phyloP scores from a whole-genome alignment of 129 eudicot species.

The Flaveria bidentis region DNA sequence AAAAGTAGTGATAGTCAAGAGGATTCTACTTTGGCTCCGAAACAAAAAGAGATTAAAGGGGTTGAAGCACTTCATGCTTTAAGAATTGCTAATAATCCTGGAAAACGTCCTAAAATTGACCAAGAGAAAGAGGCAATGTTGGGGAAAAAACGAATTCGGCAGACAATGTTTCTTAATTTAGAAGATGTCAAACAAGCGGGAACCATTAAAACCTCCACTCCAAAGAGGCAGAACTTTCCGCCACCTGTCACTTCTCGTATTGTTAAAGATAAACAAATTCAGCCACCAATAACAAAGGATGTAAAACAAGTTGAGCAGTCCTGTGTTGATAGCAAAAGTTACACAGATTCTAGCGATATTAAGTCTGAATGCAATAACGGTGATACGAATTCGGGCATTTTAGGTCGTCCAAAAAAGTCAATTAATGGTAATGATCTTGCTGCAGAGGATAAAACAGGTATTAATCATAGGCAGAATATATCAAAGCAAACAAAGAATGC shows the following conservation, averaged over 20 bases:
- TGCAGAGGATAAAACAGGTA: conserved; percentile 46
- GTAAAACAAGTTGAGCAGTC: conserved; percentile 50
- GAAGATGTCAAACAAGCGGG: conserved; percentile 95
- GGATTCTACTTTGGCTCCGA: conserved; percentile 53
- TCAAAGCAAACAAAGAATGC: conserved; percentile 56
- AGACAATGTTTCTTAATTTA: conserved; percentile 90
- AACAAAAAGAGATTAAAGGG: conserved; percentile 68
- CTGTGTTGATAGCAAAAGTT: conserved; percentile 54
- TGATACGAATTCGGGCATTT: conserved; percentile 56
- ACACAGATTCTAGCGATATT: conserved; percentile 62
- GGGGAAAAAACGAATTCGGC: conserved; percentile 90
- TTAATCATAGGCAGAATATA: conserved; percentile 55
- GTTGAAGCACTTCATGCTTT: conserved; percentile 78
- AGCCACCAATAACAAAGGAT: conserved; percentile 43
- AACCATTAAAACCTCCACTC: conserved; percentile 66
- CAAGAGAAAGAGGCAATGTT: conserved; percentile 92
- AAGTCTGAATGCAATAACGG: conserved; percentile 65
- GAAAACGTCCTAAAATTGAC: conserved; percentile 82
- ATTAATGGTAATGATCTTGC: conserved; percentile 58
- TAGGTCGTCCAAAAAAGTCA: conserved; percentile 64
- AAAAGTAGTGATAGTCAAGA: conserved; percentile 48
- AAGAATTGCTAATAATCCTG: conserved; percentile 64
- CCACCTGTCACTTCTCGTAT: conserved; percentile 61
- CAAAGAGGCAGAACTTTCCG: conserved; percentile 74
- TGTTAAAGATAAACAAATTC: conserved; percentile 72